Conservation (phyloP, 169 alveolate species). For the Plasmodium malariae region DNA sequence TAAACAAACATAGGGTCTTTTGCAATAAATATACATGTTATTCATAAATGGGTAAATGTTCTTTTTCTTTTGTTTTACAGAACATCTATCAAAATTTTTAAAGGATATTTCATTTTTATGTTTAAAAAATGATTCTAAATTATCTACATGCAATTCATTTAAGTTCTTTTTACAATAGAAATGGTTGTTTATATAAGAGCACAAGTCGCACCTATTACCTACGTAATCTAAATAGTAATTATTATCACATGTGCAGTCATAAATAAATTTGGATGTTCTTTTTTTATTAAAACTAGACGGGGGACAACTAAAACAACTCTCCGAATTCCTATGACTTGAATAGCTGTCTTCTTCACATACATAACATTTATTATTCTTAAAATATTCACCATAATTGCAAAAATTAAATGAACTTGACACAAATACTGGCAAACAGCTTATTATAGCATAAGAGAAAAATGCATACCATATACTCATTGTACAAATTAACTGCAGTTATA, state of each 20-base stretch:
- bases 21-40: constrained; percentile 65
- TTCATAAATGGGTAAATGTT: constrained; percentile 68
- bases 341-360: constrained; percentile 45
- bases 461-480: constrained; percentile 3
- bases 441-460: constrained; percentile 3
- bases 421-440: not conserved
- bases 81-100: constrained; percentile 50
- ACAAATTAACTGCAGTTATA: too few relatives aligned
- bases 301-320: constrained; percentile 72
- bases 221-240: constrained; percentile 45
- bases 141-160: constrained; percentile 42
- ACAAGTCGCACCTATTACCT: constrained; percentile 71
- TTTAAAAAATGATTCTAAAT: constrained; percentile 41
- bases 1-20: constrained; percentile 49
- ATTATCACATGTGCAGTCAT: constrained; percentile 60
- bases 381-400: constrained; percentile 70
- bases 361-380: constrained; percentile 51
- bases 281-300: constrained; percentile 48
- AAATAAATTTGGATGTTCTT: constrained; percentile 36
- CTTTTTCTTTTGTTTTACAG: constrained; percentile 21
- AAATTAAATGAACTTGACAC: constrained; percentile 17
- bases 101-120: constrained; percentile 24
- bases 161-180: constrained; percentile 47
- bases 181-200: constrained; percentile 21
- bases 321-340: constrained; percentile 64